Conservation (phyloP, 2,329 filamentous ascomycete genomes). For the Laburnicola sp. region DNA sequence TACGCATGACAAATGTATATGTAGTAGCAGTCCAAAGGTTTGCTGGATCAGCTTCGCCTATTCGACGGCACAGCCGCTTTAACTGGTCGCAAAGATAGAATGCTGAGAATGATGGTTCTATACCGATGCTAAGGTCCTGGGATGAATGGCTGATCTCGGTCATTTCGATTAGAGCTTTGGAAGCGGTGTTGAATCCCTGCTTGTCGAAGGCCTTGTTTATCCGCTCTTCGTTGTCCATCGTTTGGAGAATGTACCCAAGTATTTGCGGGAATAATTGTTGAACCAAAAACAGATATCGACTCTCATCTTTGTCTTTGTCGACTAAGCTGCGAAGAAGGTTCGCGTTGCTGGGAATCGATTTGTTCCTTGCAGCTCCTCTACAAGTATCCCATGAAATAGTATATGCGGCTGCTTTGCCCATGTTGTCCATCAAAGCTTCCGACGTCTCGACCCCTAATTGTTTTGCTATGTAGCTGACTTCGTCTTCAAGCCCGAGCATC, state of each 20-base stretch:
- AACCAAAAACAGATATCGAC: constrained; percentile 51
- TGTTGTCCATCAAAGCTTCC: constrained; percentile 61
- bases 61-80: constrained; percentile 73
- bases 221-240: constrained; percentile 54
- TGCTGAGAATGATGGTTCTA: constrained; percentile 84
- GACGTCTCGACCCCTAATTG: constrained; percentile 33
- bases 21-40: constrained; percentile 76
- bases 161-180: constrained; percentile 69
- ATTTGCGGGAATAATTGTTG: constrained; percentile 75
- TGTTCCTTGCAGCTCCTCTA: constrained; percentile 37
- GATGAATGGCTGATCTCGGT: constrained; percentile 67
- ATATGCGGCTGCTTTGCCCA: constrained; percentile 81
- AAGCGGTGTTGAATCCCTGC: constrained; percentile 61
- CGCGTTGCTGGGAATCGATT: constrained; percentile 61
- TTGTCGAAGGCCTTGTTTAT: constrained; percentile 57
- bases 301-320: constrained; percentile 64
- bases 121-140: constrained; percentile 69
- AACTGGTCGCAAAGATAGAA: constrained; percentile 77
- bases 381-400: constrained; percentile 76
- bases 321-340: constrained; percentile 69
- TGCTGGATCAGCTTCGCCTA: constrained; percentile 60
- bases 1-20: constrained; percentile 73
- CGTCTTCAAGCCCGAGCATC: constrained; percentile 74
- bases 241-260: constrained; percentile 73
- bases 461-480: constrained; percentile 62